Evolutionary conservation across 73 alveolate genomes (phyloP), one percentile per base, ranked within the genome.

Genomic region (Strombidium stylifer): DNA sequence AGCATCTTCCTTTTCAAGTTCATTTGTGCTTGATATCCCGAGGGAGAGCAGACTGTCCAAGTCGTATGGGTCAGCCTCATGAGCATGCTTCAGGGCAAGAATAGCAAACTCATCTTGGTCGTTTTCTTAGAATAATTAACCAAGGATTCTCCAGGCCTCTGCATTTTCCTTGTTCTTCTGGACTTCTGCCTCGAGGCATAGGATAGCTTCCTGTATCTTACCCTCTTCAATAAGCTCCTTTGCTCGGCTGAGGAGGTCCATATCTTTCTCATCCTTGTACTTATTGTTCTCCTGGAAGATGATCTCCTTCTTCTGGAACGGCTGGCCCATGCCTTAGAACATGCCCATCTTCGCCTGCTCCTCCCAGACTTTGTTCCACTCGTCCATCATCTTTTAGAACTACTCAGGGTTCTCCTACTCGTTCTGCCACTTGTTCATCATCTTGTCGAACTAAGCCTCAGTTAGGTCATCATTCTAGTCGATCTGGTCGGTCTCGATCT

Each of bases 1-100:
- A 0, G 97, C 98, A 26, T 60, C 88, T 18, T 53, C 60, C 40
- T 81, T 85, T 27, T 89, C 87, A 7, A 87, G 66, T 44, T 74
- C 95, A 60, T 92, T 92, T 31, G 94, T 85, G 52, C 94, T 85
- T 3, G 94, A 70, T 10, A 84, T 72, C n/a, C 97, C 98, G 16
- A 92, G 79, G 12, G 89, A 73, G 16, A 83, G 53, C 18, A 84
- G 77, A 8, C 94, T 66, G 39, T 92, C 98, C 41, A 82, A 73
- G 44, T 92, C 90, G 46, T 62, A 80, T 11, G 95, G 96, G 46
- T 81, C 94, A 18, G 81, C 69, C 66, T 86, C 91, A 64, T 80
- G 75, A 2, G 92, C 95, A 41, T 80, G 80, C 57, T 68, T 37
- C 36, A 86, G 67, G 65, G 78, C 85, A 12, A 67, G 56, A 35